These are phyloP conservation scores for Xylariaceae sp. DNA, from an alignment of 2,329 filamentous ascomycete species.

Conservation along the genomic window DNA sequence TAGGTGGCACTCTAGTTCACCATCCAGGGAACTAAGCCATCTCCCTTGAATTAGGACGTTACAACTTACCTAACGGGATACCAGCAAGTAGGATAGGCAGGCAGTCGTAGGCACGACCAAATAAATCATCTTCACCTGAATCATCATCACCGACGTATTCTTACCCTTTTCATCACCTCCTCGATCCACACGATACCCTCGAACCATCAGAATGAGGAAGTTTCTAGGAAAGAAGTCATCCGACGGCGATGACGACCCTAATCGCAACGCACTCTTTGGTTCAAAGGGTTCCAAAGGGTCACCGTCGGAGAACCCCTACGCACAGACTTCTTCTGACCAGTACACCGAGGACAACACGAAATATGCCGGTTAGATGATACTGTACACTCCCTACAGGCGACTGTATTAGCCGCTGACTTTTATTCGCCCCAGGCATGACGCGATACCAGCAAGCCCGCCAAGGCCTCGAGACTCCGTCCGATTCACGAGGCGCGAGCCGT, in stretches of 20 bases:
- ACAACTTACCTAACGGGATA: too few species aligned
- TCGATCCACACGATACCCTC: background rate
- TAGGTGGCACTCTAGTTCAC: background rate
- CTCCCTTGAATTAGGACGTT: background rate
- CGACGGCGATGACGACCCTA: conserved; percentile 44
- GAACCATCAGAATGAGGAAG: conserved; percentile 47
- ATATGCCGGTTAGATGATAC: conserved; percentile 30
- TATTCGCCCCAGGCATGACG: conserved; percentile 25
- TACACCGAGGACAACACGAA: conserved; percentile 46
- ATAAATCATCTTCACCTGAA: background rate
- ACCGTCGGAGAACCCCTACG: conserved; percentile 52
- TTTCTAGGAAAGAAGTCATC: conserved; percentile 54
- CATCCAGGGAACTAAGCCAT: background rate
- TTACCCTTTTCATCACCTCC: conserved; percentile 4
- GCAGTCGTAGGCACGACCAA: background rate
- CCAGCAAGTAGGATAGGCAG: too few species aligned
- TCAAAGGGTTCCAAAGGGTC: conserved; percentile 48
- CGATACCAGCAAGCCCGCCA: conserved; percentile 42
- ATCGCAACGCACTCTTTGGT: conserved; percentile 48
- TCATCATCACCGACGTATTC: background rate
- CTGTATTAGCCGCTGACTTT: background rate
- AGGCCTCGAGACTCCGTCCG: conserved; percentile 31
- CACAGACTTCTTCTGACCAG: conserved; percentile 44
- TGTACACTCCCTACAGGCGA: background rate
- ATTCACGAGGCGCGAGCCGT: conserved; percentile 26